Percentiles rank a stretch among this genome's conserved stretches.
These are phyloP conservation scores for Aphanomyces astaci DNA, from an alignment of 352 stramenopile genomes.

Conservation along the genomic window DNA sequence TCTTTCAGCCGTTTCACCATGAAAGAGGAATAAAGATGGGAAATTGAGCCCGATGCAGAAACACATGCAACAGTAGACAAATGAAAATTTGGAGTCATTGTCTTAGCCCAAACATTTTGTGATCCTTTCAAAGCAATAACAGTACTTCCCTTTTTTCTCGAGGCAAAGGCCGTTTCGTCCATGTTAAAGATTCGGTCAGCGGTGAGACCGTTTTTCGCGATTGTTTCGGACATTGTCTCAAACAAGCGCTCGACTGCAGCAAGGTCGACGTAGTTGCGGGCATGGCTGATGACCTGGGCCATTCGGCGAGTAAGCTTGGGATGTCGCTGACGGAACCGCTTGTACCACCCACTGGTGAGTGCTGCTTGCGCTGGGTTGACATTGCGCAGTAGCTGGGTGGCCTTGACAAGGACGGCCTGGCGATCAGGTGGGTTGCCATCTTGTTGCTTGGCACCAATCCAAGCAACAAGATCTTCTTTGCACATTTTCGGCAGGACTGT, in stretches of 20 bases:
- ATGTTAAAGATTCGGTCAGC: no score
- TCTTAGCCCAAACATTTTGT: slow-evolving; percentile 26
- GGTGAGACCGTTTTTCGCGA: no score
- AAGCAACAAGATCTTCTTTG: slow-evolving; percentile 23
- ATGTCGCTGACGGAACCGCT: slow-evolving; percentile 24
- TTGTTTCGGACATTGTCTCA: slow-evolving; percentile 14
- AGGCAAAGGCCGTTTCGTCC: slow-evolving; percentile 29
- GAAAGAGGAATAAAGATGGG: slow-evolving; percentile 25
- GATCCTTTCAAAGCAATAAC: slow-evolving; percentile 28
- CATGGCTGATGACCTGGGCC: slow-evolving; percentile 22
- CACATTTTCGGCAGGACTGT: neutral
- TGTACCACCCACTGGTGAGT: slow-evolving; percentile 23
- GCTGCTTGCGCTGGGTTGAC: neutral
- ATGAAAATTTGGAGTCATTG: slow-evolving; percentile 25
- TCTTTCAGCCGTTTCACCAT: slow-evolving; percentile 10
- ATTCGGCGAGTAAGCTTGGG: slow-evolving; percentile 6
- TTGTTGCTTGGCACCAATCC: slow-evolving; percentile 24
- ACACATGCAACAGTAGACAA: slow-evolving; percentile 28
- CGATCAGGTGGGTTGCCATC: slow-evolving; percentile 18
- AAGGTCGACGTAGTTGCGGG: slow-evolving; percentile 20
- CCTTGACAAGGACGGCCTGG: slow-evolving; percentile 23
- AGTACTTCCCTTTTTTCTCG: neutral
- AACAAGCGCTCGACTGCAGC: slow-evolving; percentile 21
- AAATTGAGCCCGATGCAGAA: slow-evolving; percentile 16
- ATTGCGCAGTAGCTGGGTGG: neutral